Conservation (phyloP, 805 yeast genomes). For the Myxozyma neotropica region DNA sequence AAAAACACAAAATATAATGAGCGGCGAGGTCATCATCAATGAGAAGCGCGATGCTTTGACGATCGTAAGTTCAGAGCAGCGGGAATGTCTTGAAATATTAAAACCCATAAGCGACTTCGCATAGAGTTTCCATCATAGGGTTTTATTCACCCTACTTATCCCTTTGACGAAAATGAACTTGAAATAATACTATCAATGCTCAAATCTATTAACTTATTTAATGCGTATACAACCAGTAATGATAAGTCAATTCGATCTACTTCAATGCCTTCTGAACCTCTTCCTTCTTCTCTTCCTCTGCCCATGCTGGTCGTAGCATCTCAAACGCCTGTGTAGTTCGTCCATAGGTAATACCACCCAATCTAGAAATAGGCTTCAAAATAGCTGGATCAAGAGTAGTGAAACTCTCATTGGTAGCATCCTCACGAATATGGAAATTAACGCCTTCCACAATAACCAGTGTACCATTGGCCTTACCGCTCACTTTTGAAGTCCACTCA, state of each 20-base stretch:
- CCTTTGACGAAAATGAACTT: too few relatives aligned
- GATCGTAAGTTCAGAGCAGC: too few relatives aligned
- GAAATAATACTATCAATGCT: too few relatives aligned
- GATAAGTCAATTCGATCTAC: not conserved
- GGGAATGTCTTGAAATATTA: too few relatives aligned
- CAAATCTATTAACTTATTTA: too few relatives aligned
- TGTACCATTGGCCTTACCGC: constrained; percentile 45
- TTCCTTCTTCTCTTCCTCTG: constrained; percentile 20
- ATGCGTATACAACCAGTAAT: too few relatives aligned
- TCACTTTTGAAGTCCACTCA: constrained; percentile 45
- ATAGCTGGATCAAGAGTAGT: constrained; percentile 51
- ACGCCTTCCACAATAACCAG: constrained; percentile 57
- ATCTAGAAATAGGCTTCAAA: constrained; percentile 56
- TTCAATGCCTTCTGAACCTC: not conserved
- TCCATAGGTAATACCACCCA: constrained; percentile 56
- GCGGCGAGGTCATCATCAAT: too few relatives aligned
- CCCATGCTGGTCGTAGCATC: constrained; percentile 45
- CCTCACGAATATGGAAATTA: constrained; percentile 60
- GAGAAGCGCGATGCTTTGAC: too few relatives aligned
- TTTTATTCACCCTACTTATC: too few relatives aligned
- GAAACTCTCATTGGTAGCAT: constrained; percentile 49
- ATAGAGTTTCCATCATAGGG: too few relatives aligned
- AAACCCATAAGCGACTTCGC: too few relatives aligned
- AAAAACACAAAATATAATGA: too few relatives aligned
- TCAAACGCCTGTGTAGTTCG: constrained; percentile 53